Evolutionary conservation across 2,329 filamentous ascomycete species (phyloP).

Genomic region (Pseudogymnoascus sp.): DNA sequence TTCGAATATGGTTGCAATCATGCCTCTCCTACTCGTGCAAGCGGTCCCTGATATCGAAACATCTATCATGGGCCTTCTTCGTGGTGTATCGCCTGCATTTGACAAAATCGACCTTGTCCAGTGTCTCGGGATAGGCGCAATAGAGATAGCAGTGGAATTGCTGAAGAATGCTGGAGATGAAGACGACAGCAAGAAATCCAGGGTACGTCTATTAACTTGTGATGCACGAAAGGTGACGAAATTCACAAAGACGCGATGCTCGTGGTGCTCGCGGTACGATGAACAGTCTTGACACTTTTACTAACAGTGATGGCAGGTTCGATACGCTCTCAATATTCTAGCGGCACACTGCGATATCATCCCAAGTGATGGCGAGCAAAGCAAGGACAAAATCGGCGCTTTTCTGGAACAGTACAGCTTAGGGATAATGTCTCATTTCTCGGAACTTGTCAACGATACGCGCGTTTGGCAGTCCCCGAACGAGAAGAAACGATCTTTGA

Average conservation of each 20-base stretch:
- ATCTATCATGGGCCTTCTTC: constrained; percentile 60
- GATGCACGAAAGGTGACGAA: too few species aligned
- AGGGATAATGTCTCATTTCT: constrained; percentile 76
- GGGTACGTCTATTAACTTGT: constrained; percentile 39
- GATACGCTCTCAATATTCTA: constrained; percentile 31
- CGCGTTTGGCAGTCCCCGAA: constrained; percentile 45
- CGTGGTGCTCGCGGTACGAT: too few species aligned
- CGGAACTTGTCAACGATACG: constrained; percentile 66
- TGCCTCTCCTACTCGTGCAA: constrained; percentile 52
- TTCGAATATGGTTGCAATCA: constrained; percentile 47
- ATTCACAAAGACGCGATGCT: too few species aligned
- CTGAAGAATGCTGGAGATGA: constrained; percentile 70
- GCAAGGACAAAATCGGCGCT: constrained; percentile 47
- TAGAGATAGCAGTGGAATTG: constrained; percentile 69
- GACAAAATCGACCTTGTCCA: constrained; percentile 55
- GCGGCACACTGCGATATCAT: constrained; percentile 34
- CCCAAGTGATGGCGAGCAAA: constrained; percentile 34
- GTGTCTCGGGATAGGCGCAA: constrained; percentile 66
- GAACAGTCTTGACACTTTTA: not conserved
- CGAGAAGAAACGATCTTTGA: constrained; percentile 71
- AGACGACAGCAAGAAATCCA: constrained; percentile 44
- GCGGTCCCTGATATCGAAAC: constrained; percentile 49
- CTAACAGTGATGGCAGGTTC: constrained; percentile 22
- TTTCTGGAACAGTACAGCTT: constrained; percentile 81
- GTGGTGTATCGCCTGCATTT: constrained; percentile 63